Percentiles rank a stretch among this genome's conserved stretches.
These are phyloP conservation scores for Tulasnella sp. DNA, from an alignment of 768 basidiomycete species.

Conservation along the genomic window DNA sequence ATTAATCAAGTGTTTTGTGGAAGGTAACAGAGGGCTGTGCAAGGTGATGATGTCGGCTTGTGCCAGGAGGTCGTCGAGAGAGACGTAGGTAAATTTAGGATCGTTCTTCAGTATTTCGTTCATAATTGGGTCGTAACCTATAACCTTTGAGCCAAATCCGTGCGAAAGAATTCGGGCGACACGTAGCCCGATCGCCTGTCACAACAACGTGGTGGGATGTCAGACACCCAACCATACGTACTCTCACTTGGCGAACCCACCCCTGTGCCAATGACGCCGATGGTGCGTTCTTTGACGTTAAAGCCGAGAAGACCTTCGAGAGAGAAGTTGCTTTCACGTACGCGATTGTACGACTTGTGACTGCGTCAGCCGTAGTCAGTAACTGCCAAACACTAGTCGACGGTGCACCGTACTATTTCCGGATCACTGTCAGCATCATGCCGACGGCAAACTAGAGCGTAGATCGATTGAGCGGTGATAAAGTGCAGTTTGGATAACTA, in stretches of 20 bases:
- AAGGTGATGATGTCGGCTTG: slow-evolving; percentile 39
- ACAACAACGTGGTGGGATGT: neutral
- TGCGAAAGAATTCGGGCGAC: slow-evolving; percentile 36
- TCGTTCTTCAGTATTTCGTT: slow-evolving; percentile 23
- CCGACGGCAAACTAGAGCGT: slow-evolving; percentile 32
- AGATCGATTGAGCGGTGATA: neutral
- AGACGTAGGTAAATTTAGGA: slow-evolving; percentile 32
- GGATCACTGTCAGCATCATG: slow-evolving; percentile 32
- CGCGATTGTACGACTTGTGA: slow-evolving; percentile 32
- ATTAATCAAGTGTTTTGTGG: slow-evolving; percentile 37
- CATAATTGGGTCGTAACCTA: slow-evolving; percentile 36
- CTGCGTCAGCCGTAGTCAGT: neutral
- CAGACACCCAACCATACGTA: neutral
- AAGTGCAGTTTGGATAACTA: neutral
- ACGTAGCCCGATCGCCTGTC: slow-evolving; percentile 31
- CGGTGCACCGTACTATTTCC: slow-evolving; percentile 30
- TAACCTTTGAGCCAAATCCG: slow-evolving; percentile 37
- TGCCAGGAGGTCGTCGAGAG: slow-evolving; percentile 36
- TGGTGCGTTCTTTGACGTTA: slow-evolving; percentile 36
- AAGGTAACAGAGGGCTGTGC: slow-evolving; percentile 39
- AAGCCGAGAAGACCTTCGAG: slow-evolving; percentile 33
- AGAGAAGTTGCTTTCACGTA: slow-evolving; percentile 33
- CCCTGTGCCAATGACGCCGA: slow-evolving; percentile 41
- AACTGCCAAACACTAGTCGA: neutral
- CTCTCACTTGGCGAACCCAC: neutral